phyloP scores from a whole-genome alignment of 768 basidiomycete genomes.

The Amyloporia xantha region DNA sequence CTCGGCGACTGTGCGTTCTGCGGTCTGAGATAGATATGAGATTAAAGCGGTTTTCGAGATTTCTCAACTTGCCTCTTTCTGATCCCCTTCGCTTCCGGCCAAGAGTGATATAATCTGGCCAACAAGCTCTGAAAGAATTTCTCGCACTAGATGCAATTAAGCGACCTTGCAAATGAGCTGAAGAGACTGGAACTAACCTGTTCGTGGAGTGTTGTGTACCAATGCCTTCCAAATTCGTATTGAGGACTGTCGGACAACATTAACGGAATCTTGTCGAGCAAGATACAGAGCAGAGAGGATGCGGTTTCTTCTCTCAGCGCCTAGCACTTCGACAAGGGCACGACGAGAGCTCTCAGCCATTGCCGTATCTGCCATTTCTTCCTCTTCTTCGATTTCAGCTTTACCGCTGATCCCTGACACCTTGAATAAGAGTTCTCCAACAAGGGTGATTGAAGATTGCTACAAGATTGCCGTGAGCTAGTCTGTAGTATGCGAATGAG shows the following conservation, averaged over 20 bases:
- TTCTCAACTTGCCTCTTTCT: slow-evolving; percentile 79
- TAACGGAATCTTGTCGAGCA: slow-evolving; percentile 89
- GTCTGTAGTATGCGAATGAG: slow-evolving; percentile 4
- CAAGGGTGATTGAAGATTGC: slow-evolving; percentile 94
- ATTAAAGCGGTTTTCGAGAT: not conserved
- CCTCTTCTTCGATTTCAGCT: slow-evolving; percentile 73
- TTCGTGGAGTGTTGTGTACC: slow-evolving; percentile 89
- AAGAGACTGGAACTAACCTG: slow-evolving; percentile 62
- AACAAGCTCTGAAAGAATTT: slow-evolving; percentile 83
- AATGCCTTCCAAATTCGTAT: slow-evolving; percentile 98
- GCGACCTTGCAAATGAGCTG: not conserved
- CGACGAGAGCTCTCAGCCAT: slow-evolving; percentile 76
- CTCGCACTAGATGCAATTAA: slow-evolving; percentile 51
- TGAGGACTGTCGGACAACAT: slow-evolving; percentile 82
- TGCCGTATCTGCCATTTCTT: slow-evolving; percentile 58
- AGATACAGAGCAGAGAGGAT: slow-evolving; percentile 88
- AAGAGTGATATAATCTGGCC: slow-evolving; percentile 71
- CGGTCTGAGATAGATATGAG: slow-evolving; percentile 47
- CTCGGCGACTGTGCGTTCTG: slow-evolving; percentile 81
- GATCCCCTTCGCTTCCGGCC: slow-evolving; percentile 74
- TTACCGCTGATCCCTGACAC: slow-evolving; percentile 95
- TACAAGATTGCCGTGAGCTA: slow-evolving; percentile 23
- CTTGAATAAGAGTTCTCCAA: slow-evolving; percentile 94
- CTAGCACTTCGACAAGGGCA: slow-evolving; percentile 83
- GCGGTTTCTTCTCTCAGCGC: slow-evolving; percentile 81